Base-by-base conservation (phyloP, 2,329 filamentous ascomycete genomes). In the Fusarium virguliforme region DNA sequence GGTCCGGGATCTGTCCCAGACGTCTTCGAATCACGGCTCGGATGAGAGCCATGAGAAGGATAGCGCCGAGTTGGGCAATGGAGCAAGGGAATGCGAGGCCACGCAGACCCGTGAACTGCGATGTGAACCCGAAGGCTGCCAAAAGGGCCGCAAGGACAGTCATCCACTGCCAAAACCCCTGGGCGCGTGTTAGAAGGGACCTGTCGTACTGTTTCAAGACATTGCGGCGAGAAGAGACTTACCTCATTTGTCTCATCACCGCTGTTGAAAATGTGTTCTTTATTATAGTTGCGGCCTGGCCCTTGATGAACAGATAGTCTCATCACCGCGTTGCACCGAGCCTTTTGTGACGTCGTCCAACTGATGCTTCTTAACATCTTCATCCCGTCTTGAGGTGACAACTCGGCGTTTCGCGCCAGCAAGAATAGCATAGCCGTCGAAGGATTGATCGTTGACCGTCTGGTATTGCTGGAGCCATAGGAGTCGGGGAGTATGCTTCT, bases 391-490 rank as follows among this genome's bases (percentile, higher is more conserved):
- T 18, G 48, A 53, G 2, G 48, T 53, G 8, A 53, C 4, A 12
- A 53, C n/a, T n/a, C 48, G 28, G 4, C 28, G 48, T 5, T 62
- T 62, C 26, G 48, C 18, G 8, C 50, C 50, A 32, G 34, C 59
- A 7, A 62, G 50, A n/a, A 62, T 48, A 9, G 38, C 22, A 34
- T 63, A 58, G 0, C 32, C 34, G 6, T 51, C 22, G 34, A 63
- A 63, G 7, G 51, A 15, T 18, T 63, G 53, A 6, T 53, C 60
- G 34, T 58, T 63, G 4, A 58, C 51, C 3, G 32, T 58, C 26
- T 63, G 60, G 2, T 34, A 22, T 24, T 28, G 10, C n/a, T 63
- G 60, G 18, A 63, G 30, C 60, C 60, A 63, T 8, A 63, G 1
- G 0, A 58, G 53, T 12, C 60, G 53, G 24, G 53, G 40, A 1